A percentile compares a stretch with the other conserved stretches of the same genome.
These are phyloP conservation scores for Fusarium piperis DNA, from an alignment of 2,329 filamentous ascomycete genomes.

Conservation along the genomic window DNA sequence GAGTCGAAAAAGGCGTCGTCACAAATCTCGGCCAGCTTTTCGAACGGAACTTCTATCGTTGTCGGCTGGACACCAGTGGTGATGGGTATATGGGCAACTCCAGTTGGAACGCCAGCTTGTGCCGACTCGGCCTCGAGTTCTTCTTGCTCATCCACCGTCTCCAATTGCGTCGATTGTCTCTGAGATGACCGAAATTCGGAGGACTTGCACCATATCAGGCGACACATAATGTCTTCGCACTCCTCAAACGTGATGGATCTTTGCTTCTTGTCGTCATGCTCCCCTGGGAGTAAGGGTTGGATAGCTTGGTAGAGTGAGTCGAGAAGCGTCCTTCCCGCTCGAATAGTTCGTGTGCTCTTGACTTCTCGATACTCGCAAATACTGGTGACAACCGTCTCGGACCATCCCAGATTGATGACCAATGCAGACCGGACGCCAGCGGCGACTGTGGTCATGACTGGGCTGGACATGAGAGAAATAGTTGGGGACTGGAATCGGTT, in stretches of 20 bases:
- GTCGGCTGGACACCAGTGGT: conserved; percentile 59
- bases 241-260: conserved; percentile 74
- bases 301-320: conserved; percentile 75
- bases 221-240: conserved; percentile 80
- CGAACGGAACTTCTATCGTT: conserved; percentile 73
- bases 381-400: conserved; percentile 84
- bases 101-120: conserved; percentile 30
- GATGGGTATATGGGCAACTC: conserved; percentile 56
- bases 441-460: conserved; percentile 77
- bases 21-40: conserved; percentile 75
- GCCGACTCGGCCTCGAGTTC: conserved; percentile 55
- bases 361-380: conserved; percentile 93
- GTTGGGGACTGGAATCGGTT: conserved; percentile 80
- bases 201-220: conserved; percentile 78
- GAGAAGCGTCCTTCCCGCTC: conserved; percentile 78
- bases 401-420: conserved; percentile 92
- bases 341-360: conserved; percentile 72
- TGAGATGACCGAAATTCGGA: conserved; percentile 46
- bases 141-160: conserved; percentile 67
- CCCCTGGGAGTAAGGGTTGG: conserved; percentile 44
- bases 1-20: conserved; percentile 79
- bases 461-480: conserved; percentile 81
- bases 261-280: conserved; percentile 46
- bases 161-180: conserved; percentile 51
- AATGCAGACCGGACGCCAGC: conserved; percentile 88